A percentile compares a stretch with the other conserved stretches of the same genome.
Evolutionary conservation across 176 grass and related monocot genomes (phyloP).

Genomic region (Phoenix roebelenii): DNA sequence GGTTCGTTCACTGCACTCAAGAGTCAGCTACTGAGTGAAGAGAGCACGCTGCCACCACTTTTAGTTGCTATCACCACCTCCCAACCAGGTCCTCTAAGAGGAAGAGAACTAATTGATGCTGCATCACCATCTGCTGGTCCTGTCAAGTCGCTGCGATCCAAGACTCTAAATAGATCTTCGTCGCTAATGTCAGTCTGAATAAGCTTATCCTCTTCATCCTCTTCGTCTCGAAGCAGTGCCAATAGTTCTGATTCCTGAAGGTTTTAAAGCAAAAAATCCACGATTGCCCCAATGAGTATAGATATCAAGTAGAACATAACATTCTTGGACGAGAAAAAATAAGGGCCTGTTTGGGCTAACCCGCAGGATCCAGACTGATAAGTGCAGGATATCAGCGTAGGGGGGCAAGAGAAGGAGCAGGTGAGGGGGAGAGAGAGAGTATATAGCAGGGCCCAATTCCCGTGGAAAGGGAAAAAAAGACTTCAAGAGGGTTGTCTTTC

Average conservation of each 20-base stretch:
- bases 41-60: constrained; percentile 58
- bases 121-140: constrained; percentile 4
- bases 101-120: constrained; percentile 10
- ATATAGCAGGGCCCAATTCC: too few relatives aligned
- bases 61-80: constrained; percentile 76
- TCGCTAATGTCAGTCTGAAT: constrained; percentile 72
- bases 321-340: too few relatives aligned
- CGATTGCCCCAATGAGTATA: too few relatives aligned
- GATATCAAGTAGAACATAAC: too few relatives aligned
- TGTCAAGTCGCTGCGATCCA: constrained; percentile 56
- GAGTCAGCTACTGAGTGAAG: constrained; percentile 54
- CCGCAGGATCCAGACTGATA: too few relatives aligned
- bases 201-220: constrained; percentile 61
- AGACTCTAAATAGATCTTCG: constrained; percentile 51
- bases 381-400: too few relatives aligned
- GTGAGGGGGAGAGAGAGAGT: too few relatives aligned
- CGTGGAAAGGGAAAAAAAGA: too few relatives aligned
- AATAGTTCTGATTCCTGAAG: constrained; percentile 56
- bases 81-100: constrained; percentile 82
- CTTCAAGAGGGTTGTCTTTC: too few relatives aligned
- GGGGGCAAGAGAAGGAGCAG: too few relatives aligned
- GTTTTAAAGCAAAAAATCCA: not conserved
- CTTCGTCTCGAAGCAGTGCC: constrained; percentile 68
- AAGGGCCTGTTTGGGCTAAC: too few relatives aligned
- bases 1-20: not conserved